Conservation (phyloP, 2,329 filamentous ascomycete genomes). For the Metarhizium humberi region DNA sequence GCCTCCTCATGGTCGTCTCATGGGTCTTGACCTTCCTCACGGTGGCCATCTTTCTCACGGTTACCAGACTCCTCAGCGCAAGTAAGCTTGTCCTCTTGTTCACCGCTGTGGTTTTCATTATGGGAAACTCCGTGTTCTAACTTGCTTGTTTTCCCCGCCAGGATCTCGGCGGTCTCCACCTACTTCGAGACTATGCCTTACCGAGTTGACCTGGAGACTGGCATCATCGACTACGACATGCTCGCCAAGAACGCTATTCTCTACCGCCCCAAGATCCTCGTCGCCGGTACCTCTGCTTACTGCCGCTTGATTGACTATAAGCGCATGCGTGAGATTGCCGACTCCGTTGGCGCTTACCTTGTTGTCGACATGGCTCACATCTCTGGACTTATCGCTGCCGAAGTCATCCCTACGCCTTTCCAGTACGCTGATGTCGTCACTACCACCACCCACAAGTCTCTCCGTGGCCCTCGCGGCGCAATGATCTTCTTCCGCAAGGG, state of each 20-base stretch:
- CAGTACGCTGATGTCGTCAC: slow-evolving; percentile 90
- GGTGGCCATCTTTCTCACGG: slow-evolving; percentile 94
- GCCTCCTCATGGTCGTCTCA: slow-evolving; percentile 88
- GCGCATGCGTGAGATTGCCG: slow-evolving; percentile 92
- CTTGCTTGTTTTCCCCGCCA: slow-evolving; percentile 16
- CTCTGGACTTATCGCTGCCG: slow-evolving; percentile 86
- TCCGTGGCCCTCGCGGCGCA: slow-evolving; percentile 91
- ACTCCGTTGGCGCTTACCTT: slow-evolving; percentile 88
- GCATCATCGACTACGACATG: slow-evolving; percentile 93
- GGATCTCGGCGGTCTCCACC: slow-evolving; percentile 92
- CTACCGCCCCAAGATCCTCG: slow-evolving; percentile 92
- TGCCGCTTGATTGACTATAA: slow-evolving; percentile 95
- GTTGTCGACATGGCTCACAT: slow-evolving; percentile 99
- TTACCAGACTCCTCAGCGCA: slow-evolving; percentile 92
- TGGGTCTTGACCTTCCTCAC: slow-evolving; percentile 92
- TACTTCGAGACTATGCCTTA: slow-evolving; percentile 99
- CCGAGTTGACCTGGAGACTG: slow-evolving; percentile 78
- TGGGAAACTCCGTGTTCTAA: background rate
- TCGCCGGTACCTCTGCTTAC: slow-evolving; percentile 96
- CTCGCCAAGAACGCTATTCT: slow-evolving; percentile 84
- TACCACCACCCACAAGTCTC: slow-evolving; percentile 97
- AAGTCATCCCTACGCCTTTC: slow-evolving; percentile 91
- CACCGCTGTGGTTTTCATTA: background rate
- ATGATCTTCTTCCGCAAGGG: slow-evolving; percentile 99
- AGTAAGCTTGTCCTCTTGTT: slow-evolving; percentile 40